Conservation (phyloP, 345 rosid genomes). For the Populus simonii region DNA sequence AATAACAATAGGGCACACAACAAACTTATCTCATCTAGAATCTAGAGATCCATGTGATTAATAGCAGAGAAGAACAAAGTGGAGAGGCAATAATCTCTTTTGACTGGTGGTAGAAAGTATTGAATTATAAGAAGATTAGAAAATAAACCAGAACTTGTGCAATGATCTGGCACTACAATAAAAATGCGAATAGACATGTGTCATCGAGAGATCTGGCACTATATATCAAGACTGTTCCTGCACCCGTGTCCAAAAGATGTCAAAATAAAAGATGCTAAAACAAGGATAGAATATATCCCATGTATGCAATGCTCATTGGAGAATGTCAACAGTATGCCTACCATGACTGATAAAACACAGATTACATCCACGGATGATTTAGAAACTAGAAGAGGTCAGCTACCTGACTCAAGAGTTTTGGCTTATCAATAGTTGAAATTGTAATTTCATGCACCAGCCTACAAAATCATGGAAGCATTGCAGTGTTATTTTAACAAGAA, state of each 20-base stretch:
- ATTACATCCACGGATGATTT: conserved; percentile 14
- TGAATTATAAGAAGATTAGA: not conserved
- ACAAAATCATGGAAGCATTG: conserved; percentile 18
- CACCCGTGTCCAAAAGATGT: not conserved
- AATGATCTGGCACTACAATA: not conserved
- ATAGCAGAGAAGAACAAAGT: not conserved
- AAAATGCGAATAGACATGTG: not conserved
- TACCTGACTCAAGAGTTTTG: conserved; percentile 68
- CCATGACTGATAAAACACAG: not conserved
- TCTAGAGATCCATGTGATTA: not conserved
- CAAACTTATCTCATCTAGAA: not conserved
- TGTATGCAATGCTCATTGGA: not conserved
- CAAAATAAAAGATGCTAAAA: not conserved
- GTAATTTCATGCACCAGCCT: conserved; percentile 76
- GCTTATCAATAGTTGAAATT: conserved; percentile 62
- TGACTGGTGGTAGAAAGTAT: not conserved
- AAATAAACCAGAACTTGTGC: not conserved
- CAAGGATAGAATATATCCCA: not conserved
- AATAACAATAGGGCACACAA: not conserved
- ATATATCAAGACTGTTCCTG: not conserved
- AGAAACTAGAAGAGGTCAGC: conserved; percentile 4
- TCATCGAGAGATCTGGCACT: not conserved
- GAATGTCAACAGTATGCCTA: not conserved
- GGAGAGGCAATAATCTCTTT: not conserved
- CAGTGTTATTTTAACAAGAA: conserved; percentile 9